Evolutionary conservation across 2,329 filamentous ascomycete genomes (phyloP), one percentile per base, ranked within the genome.

Genomic region (Akanthomyces dipterigenus): DNA sequence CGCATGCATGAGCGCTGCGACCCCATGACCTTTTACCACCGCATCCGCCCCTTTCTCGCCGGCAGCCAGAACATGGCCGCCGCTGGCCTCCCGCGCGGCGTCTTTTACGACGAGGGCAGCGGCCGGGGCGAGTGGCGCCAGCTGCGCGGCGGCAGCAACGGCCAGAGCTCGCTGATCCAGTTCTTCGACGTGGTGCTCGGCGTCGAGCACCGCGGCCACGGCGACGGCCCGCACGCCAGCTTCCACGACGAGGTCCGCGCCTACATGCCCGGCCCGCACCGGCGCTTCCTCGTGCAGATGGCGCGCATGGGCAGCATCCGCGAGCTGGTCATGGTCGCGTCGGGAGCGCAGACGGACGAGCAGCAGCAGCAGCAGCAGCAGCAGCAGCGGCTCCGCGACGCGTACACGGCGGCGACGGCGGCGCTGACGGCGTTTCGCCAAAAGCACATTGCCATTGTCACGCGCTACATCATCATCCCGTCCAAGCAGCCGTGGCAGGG

Each of bases 31-130:
- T 98, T 98, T 75, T 97, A 96, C 74, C 86, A 96, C 74, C 83
- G 86, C 48, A 95, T 98, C 66, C 83, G 93, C 2, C 93, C 93
- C 0, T 96, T 91, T 71, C 80, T 98, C 1, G 92, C 93, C 0
- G 93, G 93, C 3, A 93, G 90, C 72, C 96, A 92, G 75, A 96
- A 96, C 72, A 97, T 97, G 93, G 84, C 80, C 8, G 85, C 88
- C 8, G 91, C 91, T 0, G 93, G 93, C 0, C 79, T 97, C 1
- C 91, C 93, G 0, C 83, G 85, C 14, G 93, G 93, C 0, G 86
- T 98, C 6, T 85, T 93, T 59, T 96, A 96, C 70, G 91, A 96
- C 66, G 83, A 90, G 61, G 56, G 56, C 48, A 14, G n/a, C 56
- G 56, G 38, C 34, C 8, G 3, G 14, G 89, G 87, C 1, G 76